Evolutionary conservation across 805 yeast genomes (phyloP), one percentile per base, ranked within the genome.

Genomic region (Kodamaea laetipori): DNA sequence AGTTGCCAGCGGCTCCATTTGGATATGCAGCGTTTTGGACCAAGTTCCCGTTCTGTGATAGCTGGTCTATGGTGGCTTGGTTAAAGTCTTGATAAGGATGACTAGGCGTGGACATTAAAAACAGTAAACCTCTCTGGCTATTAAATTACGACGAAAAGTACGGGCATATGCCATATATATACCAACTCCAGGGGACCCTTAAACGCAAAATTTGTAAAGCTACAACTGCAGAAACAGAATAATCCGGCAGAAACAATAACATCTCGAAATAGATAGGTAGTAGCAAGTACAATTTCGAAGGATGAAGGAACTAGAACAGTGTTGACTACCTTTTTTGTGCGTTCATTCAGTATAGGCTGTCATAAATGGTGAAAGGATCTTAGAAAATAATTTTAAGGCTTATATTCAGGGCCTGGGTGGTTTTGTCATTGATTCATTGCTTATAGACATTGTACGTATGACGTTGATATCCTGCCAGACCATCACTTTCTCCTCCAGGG

Each of bases 161-260:
- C 13, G 34, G 34, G 19, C 34, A 30, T 17, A 30, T 15, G 18
- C 6, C 15, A 15, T 30, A 30, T 30, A 30, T 30, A 30, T 30
- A 12, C 17, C 15, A 30, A 30, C 34, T 15, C n/a, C 34, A 30
- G 10, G 34, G 15, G 34, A 17, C 17, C 34, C 34, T 15, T 13
- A 30, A 17, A 30, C 11, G 9, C 34, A 30, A 30, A 30, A 30
- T 30, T 26, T 30, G 34, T 15, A 30, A 10, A 15, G 34, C 34
- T 30, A 19, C 19, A 30, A 30, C 34, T 30, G 34, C 34, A 30
- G 34, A 30, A 30, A 30, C 18, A 30, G 34, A 30, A 30, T 4
- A 30, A 15, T 30, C 17, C 34, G 34, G 19, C 34, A 30, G 19
- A 30, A 30, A 30, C 34, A 30, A 17, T 30, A 13, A 30, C 34